Conservation (phyloP, 2,329 filamentous ascomycete genomes). For the Aspergillus aculeatus region DNA sequence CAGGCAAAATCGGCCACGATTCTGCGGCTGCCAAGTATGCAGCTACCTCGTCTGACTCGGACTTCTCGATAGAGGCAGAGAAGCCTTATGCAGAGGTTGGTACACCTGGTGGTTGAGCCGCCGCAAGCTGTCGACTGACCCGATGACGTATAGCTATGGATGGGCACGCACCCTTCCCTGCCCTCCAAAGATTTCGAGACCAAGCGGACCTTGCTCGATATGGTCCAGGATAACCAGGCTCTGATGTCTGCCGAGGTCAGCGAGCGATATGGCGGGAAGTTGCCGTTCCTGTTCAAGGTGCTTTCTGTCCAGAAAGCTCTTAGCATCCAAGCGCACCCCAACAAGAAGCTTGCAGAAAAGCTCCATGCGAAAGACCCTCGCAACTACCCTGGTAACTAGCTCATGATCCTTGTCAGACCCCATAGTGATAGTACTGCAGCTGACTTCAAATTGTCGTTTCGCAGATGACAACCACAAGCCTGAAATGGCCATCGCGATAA, state of each 20-base stretch:
- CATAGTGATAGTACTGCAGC: neutral
- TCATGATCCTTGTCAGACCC: neutral
- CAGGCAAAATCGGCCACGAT: constrained; percentile 79
- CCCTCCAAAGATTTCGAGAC: constrained; percentile 87
- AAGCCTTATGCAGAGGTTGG: constrained; percentile 90
- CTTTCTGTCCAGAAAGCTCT: constrained; percentile 93
- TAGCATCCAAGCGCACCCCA: constrained; percentile 94
- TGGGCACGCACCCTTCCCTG: constrained; percentile 96
- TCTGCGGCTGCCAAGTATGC: constrained; percentile 90
- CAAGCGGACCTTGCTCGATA: constrained; percentile 79
- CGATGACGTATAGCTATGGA: constrained; percentile 71
- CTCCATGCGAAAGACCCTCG: constrained; percentile 82
- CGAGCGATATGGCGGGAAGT: constrained; percentile 72
- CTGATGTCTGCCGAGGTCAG: constrained; percentile 73
- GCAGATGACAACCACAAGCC: constrained; percentile 97
- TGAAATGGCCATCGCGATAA: constrained; percentile 98
- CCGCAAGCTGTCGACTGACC: constrained; percentile 10
- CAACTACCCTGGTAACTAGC: constrained; percentile 72
- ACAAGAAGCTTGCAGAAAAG: constrained; percentile 89
- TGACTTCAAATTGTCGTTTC: constrained; percentile 6
- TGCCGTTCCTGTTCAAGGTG: constrained; percentile 98
- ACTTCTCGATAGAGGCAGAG: constrained; percentile 75
- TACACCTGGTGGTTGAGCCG: neutral
- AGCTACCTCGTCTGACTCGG: constrained; percentile 72
- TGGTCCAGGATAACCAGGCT: constrained; percentile 81